Conservation (phyloP, 2,329 filamentous ascomycete genomes). For the Calonectria crousiana region DNA sequence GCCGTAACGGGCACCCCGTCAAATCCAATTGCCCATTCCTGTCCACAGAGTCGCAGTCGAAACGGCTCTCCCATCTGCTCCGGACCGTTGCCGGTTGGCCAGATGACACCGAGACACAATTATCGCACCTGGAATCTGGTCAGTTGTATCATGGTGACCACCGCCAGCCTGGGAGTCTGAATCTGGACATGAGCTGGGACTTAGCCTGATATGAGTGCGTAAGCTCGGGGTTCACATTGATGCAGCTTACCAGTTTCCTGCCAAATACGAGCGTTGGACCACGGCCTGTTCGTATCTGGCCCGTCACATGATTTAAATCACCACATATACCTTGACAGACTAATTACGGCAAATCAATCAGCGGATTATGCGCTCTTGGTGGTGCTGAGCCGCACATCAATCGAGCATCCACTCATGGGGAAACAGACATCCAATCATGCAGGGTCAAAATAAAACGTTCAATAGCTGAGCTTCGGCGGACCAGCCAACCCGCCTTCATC, state of each 20-base stretch:
- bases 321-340: not conserved
- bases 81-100: conserved; percentile 11
- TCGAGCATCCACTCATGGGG: not conserved
- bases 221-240: not conserved
- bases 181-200: not conserved
- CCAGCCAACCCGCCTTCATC: not conserved
- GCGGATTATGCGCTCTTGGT: not conserved
- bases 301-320: not conserved
- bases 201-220: not conserved
- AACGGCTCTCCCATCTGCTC: not conserved
- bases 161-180: not conserved
- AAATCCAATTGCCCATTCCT: conserved; percentile 29
- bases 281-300: not conserved
- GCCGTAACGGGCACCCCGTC: conserved; percentile 4
- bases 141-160: not conserved
- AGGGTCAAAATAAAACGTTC: not conserved
- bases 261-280: not conserved
- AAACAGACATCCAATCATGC: not conserved
- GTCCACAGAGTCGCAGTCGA: not conserved
- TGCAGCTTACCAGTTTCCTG: not conserved
- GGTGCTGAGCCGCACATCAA: not conserved
- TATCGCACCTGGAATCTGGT: conserved; percentile 5
- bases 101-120: not conserved
- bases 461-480: not conserved
- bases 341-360: not conserved